Conservation (phyloP, 345 rosid species). For the Gossypium turneri region DNA sequence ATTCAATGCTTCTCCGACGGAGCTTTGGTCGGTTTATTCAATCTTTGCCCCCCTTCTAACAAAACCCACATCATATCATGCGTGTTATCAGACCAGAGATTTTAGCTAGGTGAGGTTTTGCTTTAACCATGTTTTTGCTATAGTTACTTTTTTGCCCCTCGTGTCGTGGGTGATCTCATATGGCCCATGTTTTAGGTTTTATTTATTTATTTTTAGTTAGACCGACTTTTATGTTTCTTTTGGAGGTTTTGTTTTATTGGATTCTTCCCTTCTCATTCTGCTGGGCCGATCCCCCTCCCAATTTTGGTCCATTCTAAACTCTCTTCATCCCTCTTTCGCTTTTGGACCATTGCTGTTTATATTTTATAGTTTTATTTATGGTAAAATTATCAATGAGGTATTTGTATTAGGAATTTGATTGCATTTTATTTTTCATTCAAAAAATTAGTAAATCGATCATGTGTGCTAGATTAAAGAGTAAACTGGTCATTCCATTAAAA, state of each 20-base stretch:
- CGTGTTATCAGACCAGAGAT: neutral
- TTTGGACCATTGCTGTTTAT: neutral
- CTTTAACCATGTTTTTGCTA: neutral
- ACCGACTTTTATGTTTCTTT: neutral
- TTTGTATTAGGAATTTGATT: too few species aligned
- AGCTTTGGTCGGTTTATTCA: neutral
- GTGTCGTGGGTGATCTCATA: neutral
- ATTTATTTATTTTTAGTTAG: neutral
- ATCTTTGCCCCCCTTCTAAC: neutral
- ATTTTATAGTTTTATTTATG: too few species aligned
- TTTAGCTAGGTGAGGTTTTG: neutral
- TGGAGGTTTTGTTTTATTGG: neutral
- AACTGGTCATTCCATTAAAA: too few species aligned
- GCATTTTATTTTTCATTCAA: too few species aligned
- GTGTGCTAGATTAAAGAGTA: too few species aligned
- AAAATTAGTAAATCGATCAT: too few species aligned
- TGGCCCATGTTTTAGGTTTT: neutral
- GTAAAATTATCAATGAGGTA: too few species aligned
- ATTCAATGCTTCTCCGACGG: neutral
- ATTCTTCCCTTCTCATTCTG: neutral
- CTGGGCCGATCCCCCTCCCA: neutral
- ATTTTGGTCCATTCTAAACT: neutral
- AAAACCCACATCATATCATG: neutral
- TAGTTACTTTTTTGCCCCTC: neutral
- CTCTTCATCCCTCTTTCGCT: neutral